phyloP scores from a whole-genome alignment of 805 yeast species.

The Saccharomyces eubayanus region DNA sequence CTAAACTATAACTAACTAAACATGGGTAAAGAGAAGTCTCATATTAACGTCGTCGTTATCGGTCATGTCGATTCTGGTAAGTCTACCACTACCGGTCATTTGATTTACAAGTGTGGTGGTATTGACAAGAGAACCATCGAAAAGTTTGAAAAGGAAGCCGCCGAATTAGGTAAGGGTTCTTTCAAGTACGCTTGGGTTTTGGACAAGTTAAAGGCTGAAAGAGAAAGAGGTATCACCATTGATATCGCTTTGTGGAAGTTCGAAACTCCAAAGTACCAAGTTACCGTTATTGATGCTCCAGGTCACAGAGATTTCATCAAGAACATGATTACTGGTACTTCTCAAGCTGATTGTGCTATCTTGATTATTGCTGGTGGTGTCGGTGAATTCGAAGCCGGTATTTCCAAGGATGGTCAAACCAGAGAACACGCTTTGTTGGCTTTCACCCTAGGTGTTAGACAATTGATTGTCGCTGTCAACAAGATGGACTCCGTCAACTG shows the following conservation, averaged over 20 bases:
- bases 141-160: constrained; percentile 97
- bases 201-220: constrained; percentile 92
- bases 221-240: constrained; percentile 95
- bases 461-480: constrained; percentile 84
- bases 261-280: constrained; percentile 84
- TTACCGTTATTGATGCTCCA: constrained; percentile 91
- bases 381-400: constrained; percentile 95
- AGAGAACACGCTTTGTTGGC: constrained; percentile 91
- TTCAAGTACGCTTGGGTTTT: constrained; percentile 97
- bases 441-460: constrained; percentile 81
- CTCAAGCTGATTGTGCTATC: constrained; percentile 89
- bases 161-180: constrained; percentile 94
- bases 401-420: constrained; percentile 91
- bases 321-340: constrained; percentile 93
- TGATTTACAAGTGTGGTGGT: constrained; percentile 99
- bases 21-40: constrained; percentile 90
- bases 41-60: constrained; percentile 99
- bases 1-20: constrained; percentile 19
- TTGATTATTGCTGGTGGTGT: constrained; percentile 86
- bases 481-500: constrained; percentile 92
- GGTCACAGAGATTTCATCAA: constrained; percentile 96
- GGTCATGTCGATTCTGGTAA: constrained; percentile 99
- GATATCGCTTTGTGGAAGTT: constrained; percentile 90
- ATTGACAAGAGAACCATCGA: constrained; percentile 97
- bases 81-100: constrained; percentile 99